Percentiles rank a stretch among this genome's conserved stretches.
Evolutionary conservation across 129 eudicot genomes (phyloP).

Genomic region (Saussurea involucrata): DNA sequence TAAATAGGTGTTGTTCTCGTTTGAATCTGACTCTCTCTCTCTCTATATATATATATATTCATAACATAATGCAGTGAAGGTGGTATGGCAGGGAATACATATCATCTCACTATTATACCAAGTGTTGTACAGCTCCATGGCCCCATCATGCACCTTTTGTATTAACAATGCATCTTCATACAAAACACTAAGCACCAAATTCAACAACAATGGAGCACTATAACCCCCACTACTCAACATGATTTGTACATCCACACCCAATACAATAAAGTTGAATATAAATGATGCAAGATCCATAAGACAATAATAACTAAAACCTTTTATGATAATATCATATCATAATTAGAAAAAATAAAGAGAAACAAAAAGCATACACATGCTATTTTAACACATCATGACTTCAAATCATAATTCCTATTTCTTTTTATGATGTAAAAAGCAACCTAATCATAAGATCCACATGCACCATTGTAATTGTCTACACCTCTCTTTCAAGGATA

Average conservation of each 20-base stretch:
- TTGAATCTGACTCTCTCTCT: no score
- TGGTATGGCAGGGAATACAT: background rate
- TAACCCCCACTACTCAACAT: background rate
- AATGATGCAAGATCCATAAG: background rate
- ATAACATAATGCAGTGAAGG: background rate
- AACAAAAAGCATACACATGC: background rate
- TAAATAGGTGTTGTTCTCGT: no score
- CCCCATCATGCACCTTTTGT: background rate
- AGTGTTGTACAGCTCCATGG: background rate
- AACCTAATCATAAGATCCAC: background rate
- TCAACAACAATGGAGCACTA: constrained; percentile 6
- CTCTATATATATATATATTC: no score
- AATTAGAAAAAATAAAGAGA: background rate
- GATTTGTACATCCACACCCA: background rate
- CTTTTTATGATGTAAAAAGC: background rate
- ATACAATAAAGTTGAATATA: background rate
- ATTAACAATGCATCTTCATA: background rate
- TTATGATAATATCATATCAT: background rate
- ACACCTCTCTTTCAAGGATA: background rate
- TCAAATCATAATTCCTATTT: background rate
- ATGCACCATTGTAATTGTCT: background rate
- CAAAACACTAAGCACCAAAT: background rate
- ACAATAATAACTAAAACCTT: background rate
- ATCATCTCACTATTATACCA: background rate
- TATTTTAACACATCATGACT: background rate